Percentiles rank a stretch among this genome's conserved stretches.
Conservation (phyloP, 148 eudicot genomes). For the Cornus suecica region DNA sequence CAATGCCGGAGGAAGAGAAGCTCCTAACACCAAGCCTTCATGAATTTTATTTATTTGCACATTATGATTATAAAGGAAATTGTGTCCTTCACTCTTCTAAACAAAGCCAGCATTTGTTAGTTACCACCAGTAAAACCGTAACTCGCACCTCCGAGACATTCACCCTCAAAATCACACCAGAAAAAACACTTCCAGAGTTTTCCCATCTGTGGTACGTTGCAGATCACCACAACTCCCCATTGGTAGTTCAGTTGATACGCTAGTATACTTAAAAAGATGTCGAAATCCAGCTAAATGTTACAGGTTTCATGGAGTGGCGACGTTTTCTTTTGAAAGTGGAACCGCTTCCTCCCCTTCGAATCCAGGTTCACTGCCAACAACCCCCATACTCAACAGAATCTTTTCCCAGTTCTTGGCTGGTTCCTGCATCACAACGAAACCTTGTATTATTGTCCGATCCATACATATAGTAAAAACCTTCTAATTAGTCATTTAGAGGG, state of each 20-base stretch:
- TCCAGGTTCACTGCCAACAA: constrained; percentile 64
- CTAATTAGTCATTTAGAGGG: neutral
- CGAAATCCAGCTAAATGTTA: too few species aligned
- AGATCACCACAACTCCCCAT: neutral
- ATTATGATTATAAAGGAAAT: too few species aligned
- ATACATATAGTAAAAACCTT: neutral
- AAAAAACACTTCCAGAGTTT: too few species aligned
- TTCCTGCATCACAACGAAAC: constrained; percentile 38
- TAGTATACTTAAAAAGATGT: neutral
- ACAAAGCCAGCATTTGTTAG: too few species aligned
- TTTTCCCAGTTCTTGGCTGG: constrained; percentile 85
- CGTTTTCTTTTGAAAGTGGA: constrained; percentile 78
- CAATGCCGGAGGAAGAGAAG: too few species aligned
- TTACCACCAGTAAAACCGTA: too few species aligned
- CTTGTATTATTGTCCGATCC: neutral
- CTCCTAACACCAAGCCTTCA: too few species aligned
- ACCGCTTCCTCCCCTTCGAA: constrained; percentile 77
- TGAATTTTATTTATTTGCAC: too few species aligned
- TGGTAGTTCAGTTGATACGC: neutral
- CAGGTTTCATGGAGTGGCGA: constrained; percentile 47
- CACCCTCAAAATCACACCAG: too few species aligned
- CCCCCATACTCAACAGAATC: constrained; percentile 53
- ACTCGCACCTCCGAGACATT: too few species aligned
- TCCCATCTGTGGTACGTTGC: neutral
- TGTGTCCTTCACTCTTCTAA: too few species aligned